Evolutionary conservation across 345 rosid species (phyloP), one percentile per base, ranked within the genome.

Genomic region (Iberis pinnata): DNA sequence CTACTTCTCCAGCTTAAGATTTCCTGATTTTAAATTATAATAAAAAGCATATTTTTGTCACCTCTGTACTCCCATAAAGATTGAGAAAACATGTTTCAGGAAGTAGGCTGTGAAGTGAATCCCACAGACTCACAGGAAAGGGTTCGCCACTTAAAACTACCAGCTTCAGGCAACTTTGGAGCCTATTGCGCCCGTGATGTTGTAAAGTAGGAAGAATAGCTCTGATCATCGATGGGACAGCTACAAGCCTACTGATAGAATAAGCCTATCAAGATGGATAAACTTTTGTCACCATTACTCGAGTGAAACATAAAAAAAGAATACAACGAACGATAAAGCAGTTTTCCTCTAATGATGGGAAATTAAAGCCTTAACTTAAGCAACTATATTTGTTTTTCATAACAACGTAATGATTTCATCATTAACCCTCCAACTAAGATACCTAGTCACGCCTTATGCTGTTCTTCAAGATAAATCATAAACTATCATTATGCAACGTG

Each of bases 21-120:
- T 17, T 38, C 44, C 5, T 14, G 18, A 58, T 3, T 36, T 26
- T 18, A 43, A 41, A 49, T 43, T 8, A 26, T 12, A n/a, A n/a
- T n/a, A 6, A 10, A 20, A 18, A 26, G 27, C 49, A 52, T 57
- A 44, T 36, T 58, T 53, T 41, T 17, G 78, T 75, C 32, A 88
- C 98, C 96, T 92, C 96, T 18, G 98, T 92, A 64, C 84, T 92
- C 64, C 98, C 98, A 71, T 85, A 92, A 45, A 92, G 67, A 70
- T 92, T 92, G 63, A 92, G 69, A 56, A 88, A 73, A 70, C 78
- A 65, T 49, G 84, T 81, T 39, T 73, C 61, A 8, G 96, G 88
- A 47, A 88, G 79, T 65, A 81, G 70, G 36, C 41, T 69, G 7
- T 80, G 70, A 58, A 92, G 84, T 60, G 63, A 70, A 63, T 78